These are phyloP conservation scores for Trifolium fragiferum DNA, from an alignment of 306 rosid species.

Conservation along the genomic window DNA sequence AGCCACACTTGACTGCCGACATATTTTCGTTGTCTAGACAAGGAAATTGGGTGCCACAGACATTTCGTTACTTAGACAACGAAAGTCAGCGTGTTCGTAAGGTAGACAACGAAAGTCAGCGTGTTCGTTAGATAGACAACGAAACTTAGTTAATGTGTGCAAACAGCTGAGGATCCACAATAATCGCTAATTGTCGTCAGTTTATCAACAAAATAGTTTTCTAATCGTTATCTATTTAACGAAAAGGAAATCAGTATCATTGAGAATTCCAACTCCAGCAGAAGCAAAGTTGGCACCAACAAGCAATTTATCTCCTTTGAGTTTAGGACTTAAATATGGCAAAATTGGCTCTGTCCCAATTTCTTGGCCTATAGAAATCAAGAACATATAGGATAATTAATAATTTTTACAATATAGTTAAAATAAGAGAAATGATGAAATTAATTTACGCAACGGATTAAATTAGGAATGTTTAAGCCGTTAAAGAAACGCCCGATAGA, in stretches of 20 bases:
- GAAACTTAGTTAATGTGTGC: too few species aligned
- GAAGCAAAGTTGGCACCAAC: constrained; percentile 7
- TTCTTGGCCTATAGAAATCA: background rate
- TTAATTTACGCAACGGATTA: background rate
- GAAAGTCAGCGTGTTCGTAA: too few species aligned
- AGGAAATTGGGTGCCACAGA: too few species aligned
- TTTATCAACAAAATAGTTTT: too few species aligned
- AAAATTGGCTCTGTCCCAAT: background rate
- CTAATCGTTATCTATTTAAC: too few species aligned
- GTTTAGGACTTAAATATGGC: constrained; percentile 3
- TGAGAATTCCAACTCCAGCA: constrained; percentile 12
- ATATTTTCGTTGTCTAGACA: too few species aligned
- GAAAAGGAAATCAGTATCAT: constrained; percentile 5
- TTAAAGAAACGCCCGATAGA: background rate
- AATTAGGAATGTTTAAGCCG: background rate
- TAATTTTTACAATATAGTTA: background rate
- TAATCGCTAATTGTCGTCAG: too few species aligned
- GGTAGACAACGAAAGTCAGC: too few species aligned
- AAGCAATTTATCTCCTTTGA: background rate
- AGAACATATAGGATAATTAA: background rate
- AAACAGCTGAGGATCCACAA: too few species aligned
- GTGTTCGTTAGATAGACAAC: too few species aligned
- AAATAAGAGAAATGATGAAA: background rate
- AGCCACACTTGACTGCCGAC: too few species aligned
- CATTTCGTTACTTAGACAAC: too few species aligned